Evolutionary conservation across 306 rosid species (phyloP).

Genomic region (Vachellia collinsii): DNA sequence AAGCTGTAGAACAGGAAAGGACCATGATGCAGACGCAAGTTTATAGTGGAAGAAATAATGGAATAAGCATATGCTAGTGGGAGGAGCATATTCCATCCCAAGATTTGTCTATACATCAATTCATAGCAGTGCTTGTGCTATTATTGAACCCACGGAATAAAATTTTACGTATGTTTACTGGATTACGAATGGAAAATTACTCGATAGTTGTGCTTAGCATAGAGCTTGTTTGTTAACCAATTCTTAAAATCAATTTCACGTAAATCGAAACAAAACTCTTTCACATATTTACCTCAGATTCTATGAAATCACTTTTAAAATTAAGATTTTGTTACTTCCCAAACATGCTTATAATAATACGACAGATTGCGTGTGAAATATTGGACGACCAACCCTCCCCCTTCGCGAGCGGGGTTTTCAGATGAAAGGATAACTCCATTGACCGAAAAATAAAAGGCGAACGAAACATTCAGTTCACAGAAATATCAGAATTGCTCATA

Average conservation of each 20-base stretch:
- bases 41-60: background rate
- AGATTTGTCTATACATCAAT: background rate
- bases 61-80: background rate
- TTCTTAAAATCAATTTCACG: too few species aligned
- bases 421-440: background rate
- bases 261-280: too few species aligned
- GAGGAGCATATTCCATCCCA: background rate
- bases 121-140: too few species aligned
- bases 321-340: too few species aligned
- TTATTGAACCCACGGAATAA: too few species aligned
- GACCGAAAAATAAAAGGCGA: background rate
- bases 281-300: too few species aligned
- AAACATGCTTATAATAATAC: too few species aligned
- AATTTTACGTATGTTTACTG: too few species aligned
- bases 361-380: background rate
- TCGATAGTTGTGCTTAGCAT: too few species aligned
- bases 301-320: too few species aligned
- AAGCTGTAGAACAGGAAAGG: background rate
- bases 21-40: background rate
- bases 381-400: background rate
- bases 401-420: background rate
- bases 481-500: background rate
- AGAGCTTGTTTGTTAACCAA: too few species aligned
- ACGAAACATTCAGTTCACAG: background rate
- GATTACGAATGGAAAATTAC: too few species aligned